phyloP scores from a whole-genome alignment of 2,329 filamentous ascomycete genomes.

The Teratosphaeria destructans region DNA sequence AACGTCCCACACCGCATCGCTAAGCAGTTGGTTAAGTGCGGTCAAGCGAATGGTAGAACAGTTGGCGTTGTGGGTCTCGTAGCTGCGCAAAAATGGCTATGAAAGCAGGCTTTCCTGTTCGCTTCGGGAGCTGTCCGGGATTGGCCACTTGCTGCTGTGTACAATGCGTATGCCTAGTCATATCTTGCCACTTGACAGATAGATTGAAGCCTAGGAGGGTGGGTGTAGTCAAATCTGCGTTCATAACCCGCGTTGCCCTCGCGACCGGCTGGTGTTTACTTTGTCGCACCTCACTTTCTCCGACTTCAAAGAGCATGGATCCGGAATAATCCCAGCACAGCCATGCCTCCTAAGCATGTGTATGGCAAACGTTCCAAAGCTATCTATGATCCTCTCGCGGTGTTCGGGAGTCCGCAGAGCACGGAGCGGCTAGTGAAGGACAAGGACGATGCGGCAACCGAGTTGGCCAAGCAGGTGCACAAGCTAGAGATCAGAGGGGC shows the following conservation, averaged over 20 bases:
- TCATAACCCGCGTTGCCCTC: neutral
- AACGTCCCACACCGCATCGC: no score
- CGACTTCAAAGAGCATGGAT: neutral
- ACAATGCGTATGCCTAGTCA: no score
- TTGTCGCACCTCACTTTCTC: neutral
- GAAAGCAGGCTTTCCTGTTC: no score
- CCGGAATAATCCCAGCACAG: neutral
- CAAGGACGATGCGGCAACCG: neutral
- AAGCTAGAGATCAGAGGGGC: neutral
- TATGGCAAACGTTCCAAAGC: conserved; percentile 30
- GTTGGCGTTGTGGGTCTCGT: no score
- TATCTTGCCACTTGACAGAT: no score
- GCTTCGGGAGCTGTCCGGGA: no score
- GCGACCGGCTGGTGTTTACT: neutral
- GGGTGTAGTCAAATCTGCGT: neutral
- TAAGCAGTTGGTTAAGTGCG: no score
- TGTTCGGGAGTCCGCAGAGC: conserved; percentile 9
- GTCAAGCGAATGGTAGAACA: no score
- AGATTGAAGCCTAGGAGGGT: no score
- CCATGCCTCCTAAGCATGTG: conserved; percentile 27
- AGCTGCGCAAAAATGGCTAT: no score
- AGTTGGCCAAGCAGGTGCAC: neutral
- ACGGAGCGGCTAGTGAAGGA: neutral
- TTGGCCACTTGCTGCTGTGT: no score
- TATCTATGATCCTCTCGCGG: conserved; percentile 12